These are phyloP conservation scores for Alternaria atra DNA, from an alignment of 2,329 filamentous ascomycete species.

Conservation along the genomic window DNA sequence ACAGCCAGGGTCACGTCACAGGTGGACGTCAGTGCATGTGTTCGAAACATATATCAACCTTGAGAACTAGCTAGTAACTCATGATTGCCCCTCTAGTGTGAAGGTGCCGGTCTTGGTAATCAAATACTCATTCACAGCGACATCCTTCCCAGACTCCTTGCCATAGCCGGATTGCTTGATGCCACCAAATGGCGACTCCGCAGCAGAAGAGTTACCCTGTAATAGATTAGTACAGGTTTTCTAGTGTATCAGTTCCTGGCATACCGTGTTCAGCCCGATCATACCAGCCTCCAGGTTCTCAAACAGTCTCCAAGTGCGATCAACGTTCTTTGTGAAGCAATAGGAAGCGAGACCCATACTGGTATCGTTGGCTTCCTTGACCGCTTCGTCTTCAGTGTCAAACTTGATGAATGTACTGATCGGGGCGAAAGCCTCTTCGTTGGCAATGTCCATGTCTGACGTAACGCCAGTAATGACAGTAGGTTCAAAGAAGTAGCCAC, in stretches of 20 bases:
- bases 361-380: slow-evolving; percentile 67
- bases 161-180: slow-evolving; percentile 75
- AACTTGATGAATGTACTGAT: slow-evolving; percentile 71
- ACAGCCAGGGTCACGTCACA: slow-evolving; percentile 5
- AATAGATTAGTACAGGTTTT: slow-evolving; percentile 11
- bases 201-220: slow-evolving; percentile 68
- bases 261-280: slow-evolving; percentile 71
- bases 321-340: slow-evolving; percentile 73
- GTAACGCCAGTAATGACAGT: slow-evolving; percentile 70
- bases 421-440: slow-evolving; percentile 73
- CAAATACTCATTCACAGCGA: slow-evolving; percentile 69
- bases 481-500: slow-evolving; percentile 75
- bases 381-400: slow-evolving; percentile 71
- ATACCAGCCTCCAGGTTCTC: slow-evolving; percentile 75
- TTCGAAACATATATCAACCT: slow-evolving; percentile 2
- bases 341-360: slow-evolving; percentile 73
- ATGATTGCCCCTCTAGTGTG: slow-evolving; percentile 59
- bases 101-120: slow-evolving; percentile 73
- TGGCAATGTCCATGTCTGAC: slow-evolving; percentile 63
- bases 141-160: slow-evolving; percentile 73
- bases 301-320: slow-evolving; percentile 70
- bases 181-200: slow-evolving; percentile 72
- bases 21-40: background rate
- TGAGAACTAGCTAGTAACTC: background rate
- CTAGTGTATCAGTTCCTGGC: slow-evolving; percentile 5